Conservation (phyloP, 2,329 filamentous ascomycete genomes). For the Cercospora sojina region DNA sequence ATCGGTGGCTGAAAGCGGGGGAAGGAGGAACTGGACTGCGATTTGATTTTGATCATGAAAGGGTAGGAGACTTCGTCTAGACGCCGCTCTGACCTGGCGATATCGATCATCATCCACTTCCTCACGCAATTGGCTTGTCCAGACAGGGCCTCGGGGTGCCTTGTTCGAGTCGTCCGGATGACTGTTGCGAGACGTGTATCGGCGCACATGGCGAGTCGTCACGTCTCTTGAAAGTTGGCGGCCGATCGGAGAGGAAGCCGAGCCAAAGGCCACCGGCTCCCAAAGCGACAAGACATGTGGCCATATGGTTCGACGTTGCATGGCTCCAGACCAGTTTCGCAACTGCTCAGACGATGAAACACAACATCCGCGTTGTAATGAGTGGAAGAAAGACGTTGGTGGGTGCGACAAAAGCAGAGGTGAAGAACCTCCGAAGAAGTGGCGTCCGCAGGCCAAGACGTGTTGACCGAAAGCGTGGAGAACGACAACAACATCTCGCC, state of each 20-base stretch:
- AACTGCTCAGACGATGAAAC: too few species aligned
- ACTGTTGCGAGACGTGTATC: not conserved
- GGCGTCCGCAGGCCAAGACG: not conserved
- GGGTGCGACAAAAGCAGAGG: too few species aligned
- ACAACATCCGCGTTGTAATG: too few species aligned
- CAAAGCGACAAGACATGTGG: not conserved
- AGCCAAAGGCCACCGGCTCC: not conserved
- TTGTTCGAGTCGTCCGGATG: not conserved
- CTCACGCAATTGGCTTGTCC: too few species aligned
- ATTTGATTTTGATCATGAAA: fast-evolving
- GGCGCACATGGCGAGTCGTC: not conserved
- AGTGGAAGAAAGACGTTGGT: too few species aligned
- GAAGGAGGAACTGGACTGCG: fast-evolving
- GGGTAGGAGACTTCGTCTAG: not conserved
- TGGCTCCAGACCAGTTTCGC: too few species aligned
- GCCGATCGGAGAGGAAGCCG: not conserved
- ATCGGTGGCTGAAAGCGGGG: not conserved
- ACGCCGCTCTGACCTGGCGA: not conserved
- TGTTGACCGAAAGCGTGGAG: not conserved
- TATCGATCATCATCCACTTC: too few species aligned
- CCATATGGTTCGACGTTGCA: too few species aligned
- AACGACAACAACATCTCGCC: not conserved
- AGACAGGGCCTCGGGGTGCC: too few species aligned
- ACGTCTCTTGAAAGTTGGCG: not conserved
- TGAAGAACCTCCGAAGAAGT: too few species aligned